Percentiles rank a stretch among this genome's conserved stretches.
These are phyloP conservation scores for Pseudonitzschia multistriata DNA, from an alignment of 108 stramenopile species.

Conservation along the genomic window DNA sequence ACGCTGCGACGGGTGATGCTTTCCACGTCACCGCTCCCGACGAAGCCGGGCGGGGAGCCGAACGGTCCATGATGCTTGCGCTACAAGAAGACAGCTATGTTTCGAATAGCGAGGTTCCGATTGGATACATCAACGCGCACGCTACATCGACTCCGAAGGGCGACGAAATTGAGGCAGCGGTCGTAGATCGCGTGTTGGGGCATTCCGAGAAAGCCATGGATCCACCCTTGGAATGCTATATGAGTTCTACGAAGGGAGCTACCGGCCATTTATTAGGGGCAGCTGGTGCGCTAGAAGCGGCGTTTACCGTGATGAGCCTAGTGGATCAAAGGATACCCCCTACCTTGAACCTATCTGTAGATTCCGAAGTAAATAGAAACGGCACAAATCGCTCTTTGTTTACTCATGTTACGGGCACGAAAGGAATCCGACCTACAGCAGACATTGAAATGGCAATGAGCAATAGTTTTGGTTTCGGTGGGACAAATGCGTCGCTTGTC, in stretches of 20 bases:
- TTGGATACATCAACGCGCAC: slow-evolving; percentile 95
- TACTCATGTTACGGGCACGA: slow-evolving; percentile 32
- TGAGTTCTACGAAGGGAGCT: slow-evolving; percentile 94
- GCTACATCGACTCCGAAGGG: slow-evolving; percentile 96
- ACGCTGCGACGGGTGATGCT: slow-evolving; percentile 81
- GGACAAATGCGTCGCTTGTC: slow-evolving; percentile 93
- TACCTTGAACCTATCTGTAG: slow-evolving; percentile 66
- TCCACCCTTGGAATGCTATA: slow-evolving; percentile 25
- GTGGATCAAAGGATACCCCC: slow-evolving; percentile 67
- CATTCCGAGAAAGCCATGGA: background rate
- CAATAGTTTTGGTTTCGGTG: slow-evolving; percentile 98
- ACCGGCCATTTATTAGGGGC: slow-evolving; percentile 97
- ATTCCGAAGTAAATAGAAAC: slow-evolving; percentile 10
- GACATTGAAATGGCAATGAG: slow-evolving; percentile 62
- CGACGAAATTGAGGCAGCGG: slow-evolving; percentile 86
- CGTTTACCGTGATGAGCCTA: slow-evolving; percentile 76
- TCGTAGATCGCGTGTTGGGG: slow-evolving; percentile 62
- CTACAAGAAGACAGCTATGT: slow-evolving; percentile 32
- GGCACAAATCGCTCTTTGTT: slow-evolving; percentile 22
- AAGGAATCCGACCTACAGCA: background rate
- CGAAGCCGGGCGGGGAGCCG: slow-evolving; percentile 80
- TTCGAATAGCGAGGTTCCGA: slow-evolving; percentile 4
- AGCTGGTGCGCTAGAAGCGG: slow-evolving; percentile 94
- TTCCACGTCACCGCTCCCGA: slow-evolving; percentile 90
- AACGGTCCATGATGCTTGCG: slow-evolving; percentile 81